A percentile compares a stretch with the other conserved stretches of the same genome.
phyloP scores from a whole-genome alignment of 768 basidiomycete genomes.

The Hericium erinaceus region DNA sequence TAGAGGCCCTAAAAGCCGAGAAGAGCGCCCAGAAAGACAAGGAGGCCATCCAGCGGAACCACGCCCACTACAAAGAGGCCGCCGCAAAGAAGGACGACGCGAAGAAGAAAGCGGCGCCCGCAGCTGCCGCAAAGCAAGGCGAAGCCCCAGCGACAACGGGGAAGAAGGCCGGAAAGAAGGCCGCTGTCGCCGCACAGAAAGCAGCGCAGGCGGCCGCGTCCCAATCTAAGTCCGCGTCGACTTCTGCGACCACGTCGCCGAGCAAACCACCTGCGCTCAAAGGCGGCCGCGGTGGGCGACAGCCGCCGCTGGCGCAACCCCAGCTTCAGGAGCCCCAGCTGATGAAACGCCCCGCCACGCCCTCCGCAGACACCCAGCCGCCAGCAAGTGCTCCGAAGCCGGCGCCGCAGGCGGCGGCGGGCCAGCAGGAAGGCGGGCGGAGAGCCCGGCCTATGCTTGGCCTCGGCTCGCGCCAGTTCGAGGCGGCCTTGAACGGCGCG shows the following conservation, averaged over 20 bases:
- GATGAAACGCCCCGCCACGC: neutral
- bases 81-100: conserved; percentile 30
- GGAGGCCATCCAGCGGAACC: conserved; percentile 60
- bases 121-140: no score
- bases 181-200: conserved; percentile 8
- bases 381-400: neutral
- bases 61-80: conserved; percentile 59
- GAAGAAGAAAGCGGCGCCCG: conserved; percentile 25
- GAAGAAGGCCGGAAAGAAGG: conserved; percentile 29
- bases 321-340: conserved; percentile 2
- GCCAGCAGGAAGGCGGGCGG: conserved; percentile 22
- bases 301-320: neutral
- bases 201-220: conserved; percentile 2
- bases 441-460: conserved; percentile 47
- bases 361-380: neutral
- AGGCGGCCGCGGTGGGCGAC: conserved; percentile 6
- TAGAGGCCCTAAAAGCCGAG: conserved; percentile 88
- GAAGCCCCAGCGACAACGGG: conserved; percentile 18
- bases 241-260: neutral
- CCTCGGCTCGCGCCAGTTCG: conserved; percentile 57
- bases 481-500: conserved; percentile 60
- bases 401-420: conserved; percentile 14
- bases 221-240: conserved; percentile 2
- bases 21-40: conserved; percentile 62
- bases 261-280: conserved; percentile 3